Evolutionary conservation across 306 rosid genomes (phyloP).

Genomic region (Glycine soja): DNA sequence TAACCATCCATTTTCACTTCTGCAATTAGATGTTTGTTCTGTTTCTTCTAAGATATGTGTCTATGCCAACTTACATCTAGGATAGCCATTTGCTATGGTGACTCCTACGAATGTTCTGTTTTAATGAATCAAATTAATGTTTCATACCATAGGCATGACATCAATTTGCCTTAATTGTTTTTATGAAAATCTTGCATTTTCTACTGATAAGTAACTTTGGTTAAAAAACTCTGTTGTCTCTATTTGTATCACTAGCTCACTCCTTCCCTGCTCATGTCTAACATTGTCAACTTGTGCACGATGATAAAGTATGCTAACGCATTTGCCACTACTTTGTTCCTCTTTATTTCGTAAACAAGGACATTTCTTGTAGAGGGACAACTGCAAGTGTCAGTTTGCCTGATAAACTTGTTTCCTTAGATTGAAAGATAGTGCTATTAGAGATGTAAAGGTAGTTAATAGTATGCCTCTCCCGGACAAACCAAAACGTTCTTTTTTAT

Average conservation of each 20-base stretch:
- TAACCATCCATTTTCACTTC: slow-evolving; percentile 8
- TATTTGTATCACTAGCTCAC: slow-evolving; percentile 12
- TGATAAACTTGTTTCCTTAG: background rate
- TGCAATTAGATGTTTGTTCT: background rate
- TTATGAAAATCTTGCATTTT: background rate
- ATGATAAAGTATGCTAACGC: background rate
- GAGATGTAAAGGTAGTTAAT: background rate
- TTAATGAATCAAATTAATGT: slow-evolving; percentile 1
- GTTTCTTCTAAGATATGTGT: background rate
- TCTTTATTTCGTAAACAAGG: background rate
- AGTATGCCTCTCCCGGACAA: background rate
- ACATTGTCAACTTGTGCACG: slow-evolving; percentile 22
- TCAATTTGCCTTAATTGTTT: slow-evolving; percentile 7
- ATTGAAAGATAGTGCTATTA: too few relatives aligned
- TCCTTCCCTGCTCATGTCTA: slow-evolving; percentile 30
- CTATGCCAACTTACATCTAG: slow-evolving; percentile 17
- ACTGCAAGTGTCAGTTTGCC: background rate
- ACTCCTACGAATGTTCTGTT: slow-evolving; percentile 5
- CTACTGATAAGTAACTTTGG: slow-evolving; percentile 1
- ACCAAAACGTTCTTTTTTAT: background rate
- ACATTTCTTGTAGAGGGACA: background rate
- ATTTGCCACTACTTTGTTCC: background rate
- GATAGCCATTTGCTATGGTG: background rate
- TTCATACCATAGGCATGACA: background rate
- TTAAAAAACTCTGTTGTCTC: background rate